Conservation (phyloP, 805 yeast genomes). For the Candida taoyuanica region DNA sequence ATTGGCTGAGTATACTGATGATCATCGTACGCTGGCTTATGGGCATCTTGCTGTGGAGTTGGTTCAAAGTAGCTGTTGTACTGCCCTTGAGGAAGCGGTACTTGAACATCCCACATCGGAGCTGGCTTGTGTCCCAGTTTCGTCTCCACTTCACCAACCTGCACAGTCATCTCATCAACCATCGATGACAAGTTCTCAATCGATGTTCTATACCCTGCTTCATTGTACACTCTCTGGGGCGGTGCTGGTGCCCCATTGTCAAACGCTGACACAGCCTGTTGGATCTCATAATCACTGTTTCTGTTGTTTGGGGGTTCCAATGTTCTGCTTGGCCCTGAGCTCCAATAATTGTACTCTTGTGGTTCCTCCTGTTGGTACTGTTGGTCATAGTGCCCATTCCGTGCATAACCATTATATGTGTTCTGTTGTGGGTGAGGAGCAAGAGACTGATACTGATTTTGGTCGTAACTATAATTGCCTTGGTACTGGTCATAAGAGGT, state of each 20-base stretch:
- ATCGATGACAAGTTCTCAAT: conserved; percentile 31
- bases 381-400: neutral
- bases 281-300: conserved; percentile 5
- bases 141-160: conserved; percentile 22
- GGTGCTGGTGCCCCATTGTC: conserved; percentile 1
- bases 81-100: conserved; percentile 9
- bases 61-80: neutral
- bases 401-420: neutral
- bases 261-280: conserved; percentile 5
- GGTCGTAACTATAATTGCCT: conserved; percentile 1
- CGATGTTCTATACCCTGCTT: conserved; percentile 10
- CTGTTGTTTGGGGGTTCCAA: conserved; percentile 7
- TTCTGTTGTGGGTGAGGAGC: conserved; percentile 14
- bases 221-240: conserved; percentile 1
- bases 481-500: neutral
- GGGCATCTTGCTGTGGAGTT: no score
- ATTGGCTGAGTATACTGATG: conserved; percentile 3
- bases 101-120: conserved; percentile 16
- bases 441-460: conserved; percentile 10
- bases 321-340: conserved; percentile 9
- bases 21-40: no score
- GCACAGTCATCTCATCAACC: conserved; percentile 32
- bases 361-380: conserved; percentile 1
- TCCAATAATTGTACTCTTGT: conserved; percentile 16
- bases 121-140: conserved; percentile 15